Evolutionary conservation across 208 protist genomes (phyloP).

Genomic region (Leptomonas seymouri): DNA sequence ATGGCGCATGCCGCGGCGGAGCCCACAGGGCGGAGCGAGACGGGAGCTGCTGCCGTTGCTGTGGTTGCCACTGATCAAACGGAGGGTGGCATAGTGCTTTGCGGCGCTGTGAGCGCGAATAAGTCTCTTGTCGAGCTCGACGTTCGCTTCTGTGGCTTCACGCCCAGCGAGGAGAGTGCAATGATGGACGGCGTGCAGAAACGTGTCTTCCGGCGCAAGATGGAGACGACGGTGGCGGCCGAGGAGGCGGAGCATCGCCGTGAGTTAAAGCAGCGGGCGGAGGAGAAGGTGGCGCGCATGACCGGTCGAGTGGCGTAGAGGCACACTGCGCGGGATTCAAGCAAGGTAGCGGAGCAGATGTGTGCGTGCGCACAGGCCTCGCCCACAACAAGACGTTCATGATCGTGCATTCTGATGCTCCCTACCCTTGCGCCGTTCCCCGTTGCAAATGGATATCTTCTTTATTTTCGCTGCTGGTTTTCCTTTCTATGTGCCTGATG

Average conservation of each 20-base stretch:
- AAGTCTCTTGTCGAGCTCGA: conserved; percentile 67
- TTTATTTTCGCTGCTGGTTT: too few relatives aligned
- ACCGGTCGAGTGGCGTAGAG: conserved; percentile 10
- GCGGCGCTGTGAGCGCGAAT: conserved; percentile 54
- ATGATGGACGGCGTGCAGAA: conserved; percentile 54
- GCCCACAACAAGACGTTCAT: too few relatives aligned
- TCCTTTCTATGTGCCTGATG: too few relatives aligned
- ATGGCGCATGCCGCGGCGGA: neutral
- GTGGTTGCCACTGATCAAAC: conserved; percentile 11
- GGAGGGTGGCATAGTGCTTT: conserved; percentile 41
- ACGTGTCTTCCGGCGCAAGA: conserved; percentile 22
- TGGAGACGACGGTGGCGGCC: conserved; percentile 28
- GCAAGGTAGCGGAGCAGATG: too few relatives aligned
- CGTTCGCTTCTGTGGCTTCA: conserved; percentile 59
- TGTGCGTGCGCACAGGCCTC: too few relatives aligned
- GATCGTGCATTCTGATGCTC: conserved; percentile 1
- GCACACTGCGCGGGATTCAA: neutral
- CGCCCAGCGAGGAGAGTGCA: conserved; percentile 36
- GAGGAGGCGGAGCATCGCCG: conserved; percentile 33
- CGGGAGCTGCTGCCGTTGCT: neutral
- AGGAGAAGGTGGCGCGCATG: conserved; percentile 34
- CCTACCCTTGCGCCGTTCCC: too few relatives aligned
- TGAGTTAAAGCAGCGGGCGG: conserved; percentile 20
- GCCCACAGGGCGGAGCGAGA: neutral
- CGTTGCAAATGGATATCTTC: too few relatives aligned